Conservation (phyloP, 495 filamentous ascomycete species). For the Emericellopsis terricola region DNA sequence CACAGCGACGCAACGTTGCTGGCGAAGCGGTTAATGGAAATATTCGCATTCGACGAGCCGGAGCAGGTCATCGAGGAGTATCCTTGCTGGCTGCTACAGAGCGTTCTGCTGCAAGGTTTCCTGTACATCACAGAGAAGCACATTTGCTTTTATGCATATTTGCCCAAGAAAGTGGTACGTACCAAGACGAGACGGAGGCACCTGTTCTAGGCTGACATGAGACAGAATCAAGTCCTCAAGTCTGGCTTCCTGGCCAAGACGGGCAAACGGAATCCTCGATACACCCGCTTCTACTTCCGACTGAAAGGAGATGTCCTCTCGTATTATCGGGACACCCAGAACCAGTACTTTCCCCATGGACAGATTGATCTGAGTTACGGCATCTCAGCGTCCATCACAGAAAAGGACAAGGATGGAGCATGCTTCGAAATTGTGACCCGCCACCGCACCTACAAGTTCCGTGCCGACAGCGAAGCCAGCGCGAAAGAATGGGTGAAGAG, state of each 20-base stretch:
- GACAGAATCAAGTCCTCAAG: too few relatives aligned
- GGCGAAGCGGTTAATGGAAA: conserved; percentile 58
- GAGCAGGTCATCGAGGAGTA: conserved; percentile 90
- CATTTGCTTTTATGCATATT: conserved; percentile 92
- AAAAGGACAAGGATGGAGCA: conserved; percentile 56
- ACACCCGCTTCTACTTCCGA: conserved; percentile 91
- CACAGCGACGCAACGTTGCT: conserved; percentile 29
- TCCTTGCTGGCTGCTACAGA: conserved; percentile 85
- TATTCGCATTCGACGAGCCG: conserved; percentile 67
- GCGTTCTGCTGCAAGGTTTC: conserved; percentile 81
- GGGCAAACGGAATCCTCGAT: conserved; percentile 75
- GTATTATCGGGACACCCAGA: conserved; percentile 73
- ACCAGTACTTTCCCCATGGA: conserved; percentile 81
- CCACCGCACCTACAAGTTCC: conserved; percentile 70
- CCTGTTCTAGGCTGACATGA: too few relatives aligned
- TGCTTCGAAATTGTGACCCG: conserved; percentile 71
- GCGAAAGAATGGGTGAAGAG: conserved; percentile 97
- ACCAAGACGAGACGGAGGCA: too few relatives aligned
- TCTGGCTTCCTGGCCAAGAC: conserved; percentile 82
- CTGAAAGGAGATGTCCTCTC: conserved; percentile 86
- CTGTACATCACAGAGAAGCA: conserved; percentile 92
- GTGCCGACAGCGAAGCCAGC: conserved; percentile 71
- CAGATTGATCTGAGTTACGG: conserved; percentile 87
- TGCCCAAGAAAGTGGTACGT: conserved; percentile 62
- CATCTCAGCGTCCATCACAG: conserved; percentile 59